Base-by-base conservation (phyloP, 139 green algal genomes). In the Micractinium sp. region DNA sequence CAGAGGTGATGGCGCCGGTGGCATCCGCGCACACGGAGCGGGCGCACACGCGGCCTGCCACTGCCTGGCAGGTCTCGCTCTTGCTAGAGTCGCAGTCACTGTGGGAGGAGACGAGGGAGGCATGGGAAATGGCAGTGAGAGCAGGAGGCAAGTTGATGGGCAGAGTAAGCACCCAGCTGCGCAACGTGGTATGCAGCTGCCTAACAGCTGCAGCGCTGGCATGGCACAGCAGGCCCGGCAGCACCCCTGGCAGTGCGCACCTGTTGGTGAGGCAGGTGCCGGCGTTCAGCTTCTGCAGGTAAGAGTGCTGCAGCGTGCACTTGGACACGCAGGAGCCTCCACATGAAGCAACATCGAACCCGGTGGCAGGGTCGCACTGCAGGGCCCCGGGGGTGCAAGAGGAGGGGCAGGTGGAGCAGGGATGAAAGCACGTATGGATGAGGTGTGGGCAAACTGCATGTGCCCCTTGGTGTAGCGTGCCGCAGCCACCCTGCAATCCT, bases 201-300 rank as follows among this genome's bases (percentile, higher is more conserved):
- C 18, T 18, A 5, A 33, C 19, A 33, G 25, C 23, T 1, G 67
- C 22, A 20, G 63, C 63, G 63, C 63, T 9, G 23, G 23, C 23
- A 5, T 73, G 63, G 14, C 12, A 25, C 63, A 29, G 2, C 63
- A 73, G 22, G 22, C n/a, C n/a, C n/a, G n/a, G n/a, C 31, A 3
- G 22, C 29, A 33, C 23, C 3, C 69, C 3, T 29, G 31, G 69
- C 69, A 33, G 69, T 38, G 7, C 33, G 4, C 79, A 84, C 79
- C 41, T 23, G 53, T 47, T 14, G 29, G 7, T 66, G 80, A 27
- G 12, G 81, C 81, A 86, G 81, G 81, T 86, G 81, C 81, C 81
- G 3, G 33, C n/a, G 81, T 86, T 86, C 15, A 86, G 56, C 1
- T 16, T 53, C 25, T 12, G 7, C 56, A 86, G 81, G 39, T 73